Evolutionary conservation across 805 yeast genomes (phyloP).

Genomic region (Yarrowia osloensis): DNA sequence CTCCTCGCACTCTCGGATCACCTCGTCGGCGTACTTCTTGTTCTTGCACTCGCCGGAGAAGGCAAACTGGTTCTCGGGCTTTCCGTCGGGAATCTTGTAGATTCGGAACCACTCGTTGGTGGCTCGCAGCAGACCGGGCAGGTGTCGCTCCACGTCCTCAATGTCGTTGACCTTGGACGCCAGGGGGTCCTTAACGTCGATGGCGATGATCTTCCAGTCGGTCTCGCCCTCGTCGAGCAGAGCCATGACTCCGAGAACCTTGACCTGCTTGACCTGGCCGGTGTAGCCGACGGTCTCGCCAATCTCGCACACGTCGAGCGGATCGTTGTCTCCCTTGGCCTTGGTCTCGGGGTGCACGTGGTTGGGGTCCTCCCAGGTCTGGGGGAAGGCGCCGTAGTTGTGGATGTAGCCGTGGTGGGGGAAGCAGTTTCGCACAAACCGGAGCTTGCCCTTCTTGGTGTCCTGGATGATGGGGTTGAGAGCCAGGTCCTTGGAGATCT

Average conservation of each 20-base stretch:
- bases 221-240: conserved; percentile 95
- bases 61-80: conserved; percentile 96
- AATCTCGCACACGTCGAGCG: conserved; percentile 91
- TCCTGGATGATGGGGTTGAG: conserved; percentile 96
- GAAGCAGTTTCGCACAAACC: conserved; percentile 96
- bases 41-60: conserved; percentile 90
- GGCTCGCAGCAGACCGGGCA: conserved; percentile 91
- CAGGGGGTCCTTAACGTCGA: conserved; percentile 84
- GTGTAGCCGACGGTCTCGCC: conserved; percentile 75
- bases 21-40: conserved; percentile 81
- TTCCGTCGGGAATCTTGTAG: conserved; percentile 97
- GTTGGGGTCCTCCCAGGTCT: conserved; percentile 97
- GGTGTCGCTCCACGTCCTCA: conserved; percentile 83
- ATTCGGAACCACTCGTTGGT: conserved; percentile 98
- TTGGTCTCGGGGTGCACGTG: conserved; percentile 49
- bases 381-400: conserved; percentile 98
- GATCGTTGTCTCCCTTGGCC: conserved; percentile 88
- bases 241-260: conserved; percentile 92
- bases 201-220: conserved; percentile 91
- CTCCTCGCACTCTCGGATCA: conserved; percentile 76
- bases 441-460: conserved; percentile 92
- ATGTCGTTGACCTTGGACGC: conserved; percentile 85
- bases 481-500: conserved; percentile 78
- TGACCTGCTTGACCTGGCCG: conserved; percentile 83
- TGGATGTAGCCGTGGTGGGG: conserved; percentile 99